These are phyloP conservation scores for Gossypium sturtianum DNA, from an alignment of 345 rosid species.

Conservation along the genomic window DNA sequence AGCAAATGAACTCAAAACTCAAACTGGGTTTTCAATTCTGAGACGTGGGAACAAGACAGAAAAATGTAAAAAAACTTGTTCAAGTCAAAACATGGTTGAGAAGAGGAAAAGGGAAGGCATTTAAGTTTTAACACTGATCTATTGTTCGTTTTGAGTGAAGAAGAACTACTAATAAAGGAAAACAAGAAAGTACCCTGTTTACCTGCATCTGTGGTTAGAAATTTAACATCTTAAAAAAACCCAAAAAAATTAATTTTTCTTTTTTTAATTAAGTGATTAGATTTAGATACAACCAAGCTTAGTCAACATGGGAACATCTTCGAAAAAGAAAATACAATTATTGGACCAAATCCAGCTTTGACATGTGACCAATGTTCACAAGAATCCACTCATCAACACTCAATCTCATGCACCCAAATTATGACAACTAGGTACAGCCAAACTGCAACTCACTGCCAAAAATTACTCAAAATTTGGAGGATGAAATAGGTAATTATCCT, in stretches of 20 bases:
- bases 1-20: conserved; percentile 2
- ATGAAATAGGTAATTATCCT: too few species aligned
- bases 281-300: background rate
- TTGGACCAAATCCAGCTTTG: background rate
- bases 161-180: conserved; percentile 18
- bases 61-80: background rate
- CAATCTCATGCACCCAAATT: background rate
- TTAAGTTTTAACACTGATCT: background rate
- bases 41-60: background rate
- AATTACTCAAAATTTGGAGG: too few species aligned
- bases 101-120: background rate
- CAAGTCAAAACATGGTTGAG: conserved; percentile 14
- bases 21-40: conserved; percentile 15
- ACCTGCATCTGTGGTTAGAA: conserved; percentile 7
- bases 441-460: conserved; percentile 21
- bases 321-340: background rate
- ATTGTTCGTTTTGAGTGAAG: conserved; percentile 9
- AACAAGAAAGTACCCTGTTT: conserved; percentile 1
- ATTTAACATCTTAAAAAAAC: conserved; percentile 20
- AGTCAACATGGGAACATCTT: conserved; percentile 14
- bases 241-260: background rate
- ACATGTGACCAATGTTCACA: conserved; percentile 3
- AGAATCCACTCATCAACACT: background rate
- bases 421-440: conserved; percentile 54
- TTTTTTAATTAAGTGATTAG: background rate